Evolutionary conservation across 1,284 basidiomycete species (phyloP), one percentile per base, ranked within the genome.

Genomic region (Peniophora sp.): DNA sequence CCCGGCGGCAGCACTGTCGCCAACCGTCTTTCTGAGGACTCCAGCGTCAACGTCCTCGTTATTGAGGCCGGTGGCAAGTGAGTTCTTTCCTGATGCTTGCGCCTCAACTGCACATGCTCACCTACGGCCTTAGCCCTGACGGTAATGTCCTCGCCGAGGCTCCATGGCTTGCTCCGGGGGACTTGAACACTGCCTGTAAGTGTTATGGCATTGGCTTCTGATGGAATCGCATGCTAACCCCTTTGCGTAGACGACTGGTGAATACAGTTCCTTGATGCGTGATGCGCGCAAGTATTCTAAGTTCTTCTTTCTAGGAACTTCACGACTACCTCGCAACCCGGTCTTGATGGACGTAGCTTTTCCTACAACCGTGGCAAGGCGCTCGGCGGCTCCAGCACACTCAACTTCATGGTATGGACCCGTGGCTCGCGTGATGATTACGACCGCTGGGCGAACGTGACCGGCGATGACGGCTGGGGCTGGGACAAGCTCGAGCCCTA

Each of bases 311-410:
- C 68, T 49, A 71, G 47, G 51, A 66, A 69, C 50, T 68, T 61
- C 51, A 65, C 62, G 12, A 68, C 68, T 3, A 59, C 55, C 2
- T 56, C 67, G 18, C 69, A 70, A 49, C 24, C 48, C 11, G 66
- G 60, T 3, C 46, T 69, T 11, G 58, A 65, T 49, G 61, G 59
- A 14, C 60, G 68, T 1, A 44, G 55, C 0, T 32, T 70, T 9
- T 11, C 48, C 0, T 65, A 62, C 50, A 58, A 65, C 1, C 57
- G 69, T 24, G 71, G 70, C 0, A 62, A 61, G 46, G 59, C 69
- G 11, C 55, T 72, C 3, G 71, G 71, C 3, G 71, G 71, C 6
- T 62, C 62, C 43, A 70, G 62, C 49, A 64, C 65, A 24, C 59
- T 67, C 45, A 72, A 64, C 46, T 57, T 50, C 35, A 53, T 64